A percentile compares a stretch with the other conserved stretches of the same genome.
Conservation (phyloP, 495 filamentous ascomycete species). For the Lophiotrema nucula region DNA sequence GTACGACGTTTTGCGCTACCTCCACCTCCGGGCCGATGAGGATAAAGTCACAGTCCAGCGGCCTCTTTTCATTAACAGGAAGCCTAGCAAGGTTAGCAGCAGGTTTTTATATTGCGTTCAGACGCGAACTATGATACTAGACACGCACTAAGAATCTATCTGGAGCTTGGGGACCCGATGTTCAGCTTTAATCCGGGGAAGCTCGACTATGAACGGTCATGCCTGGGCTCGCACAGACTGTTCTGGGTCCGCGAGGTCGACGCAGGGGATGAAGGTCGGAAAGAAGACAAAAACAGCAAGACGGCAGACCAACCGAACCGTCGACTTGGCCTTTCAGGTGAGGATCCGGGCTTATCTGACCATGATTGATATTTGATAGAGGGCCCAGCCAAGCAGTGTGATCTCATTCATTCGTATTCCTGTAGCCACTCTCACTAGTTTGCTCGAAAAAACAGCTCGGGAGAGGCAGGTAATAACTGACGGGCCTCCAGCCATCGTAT, state of each 20-base stretch:
- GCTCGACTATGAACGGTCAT: no score
- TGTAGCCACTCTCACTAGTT: background rate
- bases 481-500: no score
- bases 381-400: constrained; percentile 2
- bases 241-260: background rate
- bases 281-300: background rate
- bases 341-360: background rate
- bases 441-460: background rate
- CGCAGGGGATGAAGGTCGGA: background rate
- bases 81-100: background rate
- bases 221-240: background rate
- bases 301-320: background rate
- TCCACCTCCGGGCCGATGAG: constrained; percentile 15
- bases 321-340: background rate
- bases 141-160: background rate
- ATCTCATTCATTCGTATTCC: constrained; percentile 6
- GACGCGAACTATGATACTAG: constrained; percentile 1
- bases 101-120: constrained; percentile 8
- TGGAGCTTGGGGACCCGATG: background rate
- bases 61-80: background rate
- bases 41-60: constrained; percentile 8
- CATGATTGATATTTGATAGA: background rate
- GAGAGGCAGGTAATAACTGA: no score
- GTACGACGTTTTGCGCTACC: background rate
- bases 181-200: background rate